Evolutionary conservation across 441 rosid genomes (phyloP), one percentile per base, ranked within the genome.

Genomic region (Lepidium campestre): DNA sequence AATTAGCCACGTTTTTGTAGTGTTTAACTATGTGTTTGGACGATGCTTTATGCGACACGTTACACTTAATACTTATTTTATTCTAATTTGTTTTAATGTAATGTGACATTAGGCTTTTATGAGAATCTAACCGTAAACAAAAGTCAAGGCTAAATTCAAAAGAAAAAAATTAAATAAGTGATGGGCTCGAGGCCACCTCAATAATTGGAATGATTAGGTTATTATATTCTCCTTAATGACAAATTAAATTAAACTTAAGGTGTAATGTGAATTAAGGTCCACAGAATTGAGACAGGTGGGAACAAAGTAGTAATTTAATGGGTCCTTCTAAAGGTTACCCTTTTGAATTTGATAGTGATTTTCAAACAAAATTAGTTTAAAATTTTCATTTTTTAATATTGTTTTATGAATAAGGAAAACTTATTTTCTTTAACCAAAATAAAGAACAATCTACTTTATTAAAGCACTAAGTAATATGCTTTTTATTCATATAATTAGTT

Each of bases 111-210:
- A 36, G 34, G 14, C 59, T 46, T 71, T 57, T 49, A 3, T 57
- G 47, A 41, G 71, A 71, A 71, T 71, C 75, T 64, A 57, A 22
- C 47, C 71, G 7, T 2, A 25, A 48, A 39, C 2, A 44, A 64
- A 56, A 56, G 61, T 57, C 61, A 57, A 65, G 22, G 39, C 7
- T 0, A 62, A 55, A 45, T 54, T 62, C 44, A 13, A 35, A 63
- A 67, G 20, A 10, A 6, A 41, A 41, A 34, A n/a, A 23, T 23
- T 23, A 23, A 23, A 27, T 1, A 9, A 46, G 25, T 52, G 62
- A 52, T 42, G 67, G 67, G 72, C 72, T 72, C 67, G 67, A 72
- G 62, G 62, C 72, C 14, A 72, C 57, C 76, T 66, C 76, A 72
- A 72, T 66, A 58, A 59, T 72, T 65, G 57, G 67, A 44, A 34